phyloP scores from a whole-genome alignment of 305 asterid species.

The Plantago coronopus region DNA sequence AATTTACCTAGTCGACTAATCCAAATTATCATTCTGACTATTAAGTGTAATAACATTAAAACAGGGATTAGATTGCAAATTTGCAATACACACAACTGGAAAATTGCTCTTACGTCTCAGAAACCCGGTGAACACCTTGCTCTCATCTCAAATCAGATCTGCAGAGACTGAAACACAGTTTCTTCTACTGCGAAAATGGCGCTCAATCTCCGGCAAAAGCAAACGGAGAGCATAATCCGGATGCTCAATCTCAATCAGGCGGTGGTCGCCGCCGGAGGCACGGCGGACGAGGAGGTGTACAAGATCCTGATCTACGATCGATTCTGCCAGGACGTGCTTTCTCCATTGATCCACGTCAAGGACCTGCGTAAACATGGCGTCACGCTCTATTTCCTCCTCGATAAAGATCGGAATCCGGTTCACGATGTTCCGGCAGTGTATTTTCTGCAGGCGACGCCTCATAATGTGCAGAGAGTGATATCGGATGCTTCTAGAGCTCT shows the following conservation, averaged over 20 bases:
- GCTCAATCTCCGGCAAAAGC: constrained; percentile 86
- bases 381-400: constrained; percentile 85
- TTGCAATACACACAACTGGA: too few relatives aligned
- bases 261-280: constrained; percentile 56
- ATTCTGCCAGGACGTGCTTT: constrained; percentile 85
- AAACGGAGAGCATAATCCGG: constrained; percentile 86
- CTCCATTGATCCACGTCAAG: constrained; percentile 96
- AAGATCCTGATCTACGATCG: constrained; percentile 94
- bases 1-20: too few relatives aligned
- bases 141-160: too few relatives aligned
- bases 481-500: constrained; percentile 68
- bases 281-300: constrained; percentile 89
- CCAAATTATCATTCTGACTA: too few relatives aligned
- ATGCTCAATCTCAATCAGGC: constrained; percentile 96
- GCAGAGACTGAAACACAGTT: too few relatives aligned
- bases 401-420: constrained; percentile 95
- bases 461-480: constrained; percentile 67
- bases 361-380: constrained; percentile 96
- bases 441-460: constrained; percentile 76
- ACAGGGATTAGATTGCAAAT: too few relatives aligned
- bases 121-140: too few relatives aligned
- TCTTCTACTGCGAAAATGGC: constrained; percentile 36
- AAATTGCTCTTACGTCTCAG: too few relatives aligned
- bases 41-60: too few relatives aligned
- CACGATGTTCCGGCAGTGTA: constrained; percentile 95